Base-by-base conservation (phyloP, 306 rosid genomes). In the Pueraria montana region DNA sequence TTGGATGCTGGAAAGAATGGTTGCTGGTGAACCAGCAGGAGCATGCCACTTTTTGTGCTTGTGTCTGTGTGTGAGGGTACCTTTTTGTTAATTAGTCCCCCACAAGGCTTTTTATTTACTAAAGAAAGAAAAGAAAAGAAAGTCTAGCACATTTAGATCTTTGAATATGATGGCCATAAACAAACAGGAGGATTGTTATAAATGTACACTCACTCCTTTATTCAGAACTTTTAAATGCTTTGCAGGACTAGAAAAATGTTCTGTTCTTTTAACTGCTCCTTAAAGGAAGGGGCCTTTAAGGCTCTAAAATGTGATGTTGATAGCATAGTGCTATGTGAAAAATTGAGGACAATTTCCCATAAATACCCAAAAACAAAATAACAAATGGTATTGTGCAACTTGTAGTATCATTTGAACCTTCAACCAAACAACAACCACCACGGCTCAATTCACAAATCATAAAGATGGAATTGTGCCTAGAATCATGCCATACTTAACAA, bases 1-100 rank as follows among this genome's bases (percentile, higher is more conserved):
- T 81, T 79, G 84, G 80, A 68, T 86, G 82, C 89, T 81, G 88
- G 88, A 88, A 86, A 83, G 84, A 79, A 82, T 63, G 87, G 84
- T 82, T 82, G 87, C 85, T 45, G 78, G 75, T 77, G 74, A 86
- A 83, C 76, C 86, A 66, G 83, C 77, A 77, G 34, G 21, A 56
- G 66, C 49, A 61, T 17, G 77, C 32, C 79, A 30, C 45, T 10
- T 82, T 66, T 78, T 46, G 63, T 82, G 86, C 40, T 86, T 65
- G 80, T 78, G 77, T 68, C 30, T 76, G 42, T 71, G 24, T 65
- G 9, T 73, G 74, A 55, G 36, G 30, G 74, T 77, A 67, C 50
- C 46, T 77, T 82, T 81, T 74, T 81, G 74, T 55, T 55, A 67
- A 58, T 72, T 56, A 58, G 74, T 65, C 59, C 58, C 21, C n/a